A percentile compares a stretch with the other conserved stretches of the same genome.
Evolutionary conservation across 208 protist genomes (phyloP).

Genomic region (Trichomonas vaginalis): DNA sequence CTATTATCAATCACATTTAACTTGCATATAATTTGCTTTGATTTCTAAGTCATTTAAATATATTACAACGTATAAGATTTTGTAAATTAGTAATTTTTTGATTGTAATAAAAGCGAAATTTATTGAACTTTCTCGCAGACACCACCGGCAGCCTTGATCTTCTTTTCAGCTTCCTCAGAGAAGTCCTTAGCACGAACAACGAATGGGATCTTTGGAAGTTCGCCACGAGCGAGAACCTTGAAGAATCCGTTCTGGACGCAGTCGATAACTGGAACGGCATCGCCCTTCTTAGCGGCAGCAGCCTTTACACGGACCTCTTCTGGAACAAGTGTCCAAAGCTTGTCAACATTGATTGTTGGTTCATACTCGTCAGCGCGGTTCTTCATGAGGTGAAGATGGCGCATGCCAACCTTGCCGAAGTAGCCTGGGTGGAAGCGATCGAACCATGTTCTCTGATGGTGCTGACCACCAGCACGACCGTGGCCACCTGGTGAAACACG

Average conservation of each 20-base stretch:
- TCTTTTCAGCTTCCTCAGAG: conserved; percentile 89
- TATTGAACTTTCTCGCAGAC: neutral
- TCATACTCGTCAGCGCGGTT: conserved; percentile 58
- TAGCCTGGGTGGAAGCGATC: conserved; percentile 95
- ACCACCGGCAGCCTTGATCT: conserved; percentile 96
- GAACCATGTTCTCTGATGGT: conserved; percentile 97
- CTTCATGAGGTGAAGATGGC: conserved; percentile 80
- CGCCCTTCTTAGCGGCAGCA: conserved; percentile 52
- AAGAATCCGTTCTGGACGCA: conserved; percentile 78
- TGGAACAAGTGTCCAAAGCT: conserved; percentile 87
- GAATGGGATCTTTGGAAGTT: conserved; percentile 78
- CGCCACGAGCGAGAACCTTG: conserved; percentile 97
- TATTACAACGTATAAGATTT: too few species aligned
- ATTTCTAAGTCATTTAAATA: too few species aligned
- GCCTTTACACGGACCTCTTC: conserved; percentile 55
- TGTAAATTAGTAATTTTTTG: too few species aligned
- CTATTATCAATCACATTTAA: too few species aligned
- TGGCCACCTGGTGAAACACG: conserved; percentile 96
- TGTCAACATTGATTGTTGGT: conserved; percentile 94
- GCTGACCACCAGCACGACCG: conserved; percentile 98
- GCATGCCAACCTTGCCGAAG: conserved; percentile 99
- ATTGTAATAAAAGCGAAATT: too few species aligned
- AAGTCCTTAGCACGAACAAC: conserved; percentile 98
- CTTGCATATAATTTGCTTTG: too few species aligned
- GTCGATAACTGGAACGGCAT: conserved; percentile 90